phyloP scores from a whole-genome alignment of 2,329 filamentous ascomycete genomes.

The Aureobasidium sp. region DNA sequence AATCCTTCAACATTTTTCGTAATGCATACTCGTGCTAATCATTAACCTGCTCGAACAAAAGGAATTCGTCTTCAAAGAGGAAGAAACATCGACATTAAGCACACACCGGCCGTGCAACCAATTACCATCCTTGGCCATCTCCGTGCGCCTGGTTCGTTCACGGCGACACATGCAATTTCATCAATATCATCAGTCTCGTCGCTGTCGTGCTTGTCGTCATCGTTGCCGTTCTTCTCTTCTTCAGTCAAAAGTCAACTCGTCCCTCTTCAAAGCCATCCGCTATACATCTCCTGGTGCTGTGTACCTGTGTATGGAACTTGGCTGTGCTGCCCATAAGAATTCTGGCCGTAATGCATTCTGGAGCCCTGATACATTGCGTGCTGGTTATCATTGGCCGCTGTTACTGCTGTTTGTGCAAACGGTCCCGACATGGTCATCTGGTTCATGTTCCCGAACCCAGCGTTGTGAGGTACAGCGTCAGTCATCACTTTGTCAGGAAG shows the following conservation, averaged over 20 bases:
- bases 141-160: neutral
- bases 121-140: neutral
- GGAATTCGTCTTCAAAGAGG: neutral
- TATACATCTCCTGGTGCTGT: conserved; percentile 1
- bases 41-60: neutral
- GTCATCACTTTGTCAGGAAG: neutral
- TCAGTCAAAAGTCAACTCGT: neutral
- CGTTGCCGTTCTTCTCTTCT: neutral
- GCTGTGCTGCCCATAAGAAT: neutral
- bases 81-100: neutral
- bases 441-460: neutral
- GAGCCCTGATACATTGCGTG: neutral
- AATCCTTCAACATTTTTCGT: neutral
- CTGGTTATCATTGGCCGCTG: neutral
- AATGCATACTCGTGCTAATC: neutral
- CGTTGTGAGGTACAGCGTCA: neutral
- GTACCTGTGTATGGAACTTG: neutral
- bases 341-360: neutral
- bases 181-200: conserved; percentile 3
- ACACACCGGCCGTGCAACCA: neutral
- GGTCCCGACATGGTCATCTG: neutral
- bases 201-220: conserved; percentile 4
- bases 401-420: neutral
- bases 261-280: neutral
- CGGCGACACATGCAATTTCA: neutral